Base-by-base conservation (phyloP, 495 filamentous ascomycete genomes). In the Friedmanniomyces endolithicus region DNA sequence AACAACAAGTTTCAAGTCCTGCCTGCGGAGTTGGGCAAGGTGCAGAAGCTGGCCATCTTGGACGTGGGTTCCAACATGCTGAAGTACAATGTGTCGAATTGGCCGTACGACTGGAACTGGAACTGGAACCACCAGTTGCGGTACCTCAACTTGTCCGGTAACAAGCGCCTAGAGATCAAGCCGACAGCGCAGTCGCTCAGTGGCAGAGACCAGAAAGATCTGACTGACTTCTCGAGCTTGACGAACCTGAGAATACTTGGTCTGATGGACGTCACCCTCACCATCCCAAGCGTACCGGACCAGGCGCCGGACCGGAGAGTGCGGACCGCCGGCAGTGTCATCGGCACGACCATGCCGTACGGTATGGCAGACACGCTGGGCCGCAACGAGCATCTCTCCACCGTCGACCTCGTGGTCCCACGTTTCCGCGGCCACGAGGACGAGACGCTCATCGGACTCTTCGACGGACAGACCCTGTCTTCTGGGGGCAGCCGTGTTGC, bases 21-120 rank as follows among this genome's bases (percentile, higher is more conserved):
- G 1, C 94, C 92, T 0, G 94, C 92, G 1, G 92, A 99, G 66
- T 81, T 99, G 29, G 92, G 87, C 49, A 90, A 95, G 68, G 87
- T 95, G 17, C 83, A 86, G 66, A 94, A 90, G 69, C 77, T 95
- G 24, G 76, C 90, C 9, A 83, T 95, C 22, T 74, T 99, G 37
- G 92, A 99, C 70, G 90, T 92, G 58, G 90, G 90, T 50, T 96
- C 86, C 74, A 99, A 99, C 63, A 78, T 76, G n/a, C 75, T 99
- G 44, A 99, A 96, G 67, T 99, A 99, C 74, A 99, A 99, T 65
- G 90, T 99, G 33, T 92, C 89, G 24, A 99, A 99, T 64, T 95
- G 94, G 78, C 92, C 94, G 0, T 99, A 99, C 64, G 92, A 99
- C 66, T 99, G 92, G 92, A 99, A 99, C 63, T 99, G 92, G 92